Evolutionary conservation across 2,329 filamentous ascomycete species (phyloP), one percentile per base, ranked within the genome.

Genomic region (Colletotrichum spinosum): DNA sequence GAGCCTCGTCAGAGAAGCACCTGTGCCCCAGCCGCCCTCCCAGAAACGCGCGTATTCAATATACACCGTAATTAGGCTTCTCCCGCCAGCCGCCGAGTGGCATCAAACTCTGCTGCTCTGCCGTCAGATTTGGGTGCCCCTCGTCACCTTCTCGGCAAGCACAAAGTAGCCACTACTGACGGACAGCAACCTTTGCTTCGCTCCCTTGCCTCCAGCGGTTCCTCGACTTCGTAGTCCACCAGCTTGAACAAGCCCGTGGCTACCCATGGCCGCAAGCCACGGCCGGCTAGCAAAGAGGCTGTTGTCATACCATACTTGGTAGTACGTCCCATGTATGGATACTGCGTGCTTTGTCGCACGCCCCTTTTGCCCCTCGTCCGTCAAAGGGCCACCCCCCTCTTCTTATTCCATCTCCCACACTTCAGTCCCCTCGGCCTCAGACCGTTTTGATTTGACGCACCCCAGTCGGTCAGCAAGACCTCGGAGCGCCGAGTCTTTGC

Each of bases 391-490:
- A 49, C 17, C 54, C 63, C 44, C 34, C 25, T 34, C 57, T 51
- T 62, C 53, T 45, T 59, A 54, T 66, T 53, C 59, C 63, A 62
- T 66, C 59, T 63, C 52, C 59, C 63, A 55, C 63, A 53, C 55
- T 35, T 38, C n/a, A 33, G 57, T 57, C 45, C 38, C 46, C 55
- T 58, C 55, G 51, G 51, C 55, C 46, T 12, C 25, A 33, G 13
- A 4, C 50, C 38, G 56, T 38, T 15, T 41, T 49, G 39, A 56
- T 60, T 44, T 44, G 15, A 38, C 42, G 7, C 49, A 64, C 50
- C 61, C 61, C 39, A 10, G 61, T 55, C 56, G 55, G 51, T 17
- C 45, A 55, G 42, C 50, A 48, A 45, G 61, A 55, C 61, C 56
- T 52, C 56, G 49, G 49, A 60, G 39, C 56, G 56, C 41, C 55